Conservation (phyloP, 108 stramenopile genomes). For the Poteriospumella lacustris region DNA sequence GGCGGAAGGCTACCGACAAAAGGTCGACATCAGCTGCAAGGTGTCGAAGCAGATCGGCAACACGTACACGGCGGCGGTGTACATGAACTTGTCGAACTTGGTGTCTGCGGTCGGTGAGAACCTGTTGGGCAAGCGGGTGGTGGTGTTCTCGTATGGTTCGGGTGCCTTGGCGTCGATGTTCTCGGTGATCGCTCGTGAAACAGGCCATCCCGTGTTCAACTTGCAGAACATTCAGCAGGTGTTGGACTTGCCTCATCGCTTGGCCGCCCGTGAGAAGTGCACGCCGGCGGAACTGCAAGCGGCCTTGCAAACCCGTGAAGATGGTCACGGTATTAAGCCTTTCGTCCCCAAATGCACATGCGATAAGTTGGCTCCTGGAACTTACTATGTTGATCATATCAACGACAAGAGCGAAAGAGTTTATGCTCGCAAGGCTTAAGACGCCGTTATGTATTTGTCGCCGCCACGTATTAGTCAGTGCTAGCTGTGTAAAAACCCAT, state of each 20-base stretch:
- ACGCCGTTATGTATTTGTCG: too few relatives aligned
- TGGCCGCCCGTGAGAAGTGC: constrained; percentile 71
- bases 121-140: constrained; percentile 38
- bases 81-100: constrained; percentile 75
- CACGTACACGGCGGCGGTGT: constrained; percentile 92
- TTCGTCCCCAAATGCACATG: constrained; percentile 58
- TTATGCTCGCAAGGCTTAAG: constrained; percentile 54
- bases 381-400: constrained; percentile 79
- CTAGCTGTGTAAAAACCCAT: too few relatives aligned
- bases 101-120: constrained; percentile 46
- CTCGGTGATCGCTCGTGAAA: constrained; percentile 62
- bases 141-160: constrained; percentile 51
- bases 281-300: constrained; percentile 77
- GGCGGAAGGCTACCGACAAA: constrained; percentile 58
- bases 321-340: constrained; percentile 57
- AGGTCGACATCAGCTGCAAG: constrained; percentile 37
- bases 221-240: constrained; percentile 64
- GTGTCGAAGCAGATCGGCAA: constrained; percentile 73
- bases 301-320: constrained; percentile 77
- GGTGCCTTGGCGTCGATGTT: constrained; percentile 87
- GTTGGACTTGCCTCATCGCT: constrained; percentile 64
- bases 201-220: constrained; percentile 57
- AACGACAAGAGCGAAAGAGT: constrained; percentile 68
- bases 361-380: constrained; percentile 79
- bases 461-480: too few relatives aligned